These are phyloP conservation scores for Asterella californica DNA, from an alignment of 225 moss, liverwort and hornwort genomes.

Conservation along the genomic window DNA sequence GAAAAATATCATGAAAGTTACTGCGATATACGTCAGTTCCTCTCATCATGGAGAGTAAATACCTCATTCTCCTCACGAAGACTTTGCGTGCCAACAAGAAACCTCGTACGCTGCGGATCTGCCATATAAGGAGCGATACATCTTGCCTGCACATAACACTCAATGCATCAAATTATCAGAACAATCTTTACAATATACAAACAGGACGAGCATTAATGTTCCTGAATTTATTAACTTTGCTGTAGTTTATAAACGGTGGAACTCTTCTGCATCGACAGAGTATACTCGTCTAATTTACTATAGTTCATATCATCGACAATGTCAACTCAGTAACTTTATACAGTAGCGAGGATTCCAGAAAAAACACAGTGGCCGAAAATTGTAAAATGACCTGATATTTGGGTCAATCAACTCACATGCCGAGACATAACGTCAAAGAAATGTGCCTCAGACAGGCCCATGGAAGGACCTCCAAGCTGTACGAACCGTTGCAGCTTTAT, in stretches of 20 bases:
- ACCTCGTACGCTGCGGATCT: conserved; percentile 37
- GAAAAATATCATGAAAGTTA: too few species aligned
- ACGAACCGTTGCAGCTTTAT: neutral
- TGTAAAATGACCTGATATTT: too few species aligned
- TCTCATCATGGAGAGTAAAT: neutral
- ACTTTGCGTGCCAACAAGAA: conserved; percentile 47
- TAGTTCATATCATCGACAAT: neutral
- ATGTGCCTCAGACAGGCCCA: neutral
- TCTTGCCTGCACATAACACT: conserved; percentile 33
- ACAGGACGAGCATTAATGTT: neutral
- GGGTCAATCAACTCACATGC: neutral
- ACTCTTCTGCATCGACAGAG: neutral
- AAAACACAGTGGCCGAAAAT: neutral
- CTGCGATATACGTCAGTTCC: neutral
- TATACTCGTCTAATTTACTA: neutral
- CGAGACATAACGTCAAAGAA: neutral
- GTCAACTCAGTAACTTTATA: neutral
- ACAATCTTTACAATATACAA: neutral
- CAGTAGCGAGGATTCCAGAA: too few species aligned
- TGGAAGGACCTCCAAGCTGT: neutral
- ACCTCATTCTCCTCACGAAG: conserved; percentile 54
- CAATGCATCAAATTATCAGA: neutral
- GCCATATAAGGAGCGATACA: conserved; percentile 35
- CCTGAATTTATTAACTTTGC: neutral
- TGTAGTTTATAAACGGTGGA: neutral